Percentiles rank a stretch among this genome's conserved stretches.
Conservation (phyloP, 2,329 filamentous ascomycete genomes). For the Penicillium sp. region DNA sequence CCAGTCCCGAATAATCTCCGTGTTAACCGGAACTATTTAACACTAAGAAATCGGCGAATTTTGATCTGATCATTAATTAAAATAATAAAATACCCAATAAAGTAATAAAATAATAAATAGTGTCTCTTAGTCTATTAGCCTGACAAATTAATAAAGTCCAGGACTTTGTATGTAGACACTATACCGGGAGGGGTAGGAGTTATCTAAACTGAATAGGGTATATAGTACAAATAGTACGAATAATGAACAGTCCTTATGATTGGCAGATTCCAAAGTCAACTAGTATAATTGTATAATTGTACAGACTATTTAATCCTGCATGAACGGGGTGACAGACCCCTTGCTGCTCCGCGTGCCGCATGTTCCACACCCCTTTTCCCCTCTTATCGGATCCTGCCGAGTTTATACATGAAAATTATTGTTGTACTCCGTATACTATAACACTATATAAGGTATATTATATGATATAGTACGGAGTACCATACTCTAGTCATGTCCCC, state of each 20-base stretch:
- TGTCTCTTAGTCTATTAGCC: background rate
- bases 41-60: background rate
- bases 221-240: background rate
- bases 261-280: slow-evolving; percentile 3
- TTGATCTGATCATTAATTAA: background rate
- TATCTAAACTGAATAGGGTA: background rate
- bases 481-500: too few species aligned
- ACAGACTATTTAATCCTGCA: slow-evolving; percentile 23
- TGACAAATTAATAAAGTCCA: background rate
- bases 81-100: too few species aligned
- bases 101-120: background rate
- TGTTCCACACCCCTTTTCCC: slow-evolving; percentile 26
- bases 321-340: slow-evolving; percentile 28
- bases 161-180: background rate
- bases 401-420: background rate
- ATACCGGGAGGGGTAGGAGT: slow-evolving; percentile 2
- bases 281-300: background rate
- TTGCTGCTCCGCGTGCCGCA: slow-evolving; percentile 34
- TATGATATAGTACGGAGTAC: background rate
- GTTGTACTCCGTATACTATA: too few species aligned
- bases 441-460: background rate
- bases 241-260: background rate
- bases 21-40: slow-evolving; percentile 1
- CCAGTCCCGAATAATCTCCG: slow-evolving; percentile 9
- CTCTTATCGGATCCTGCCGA: slow-evolving; percentile 6